phyloP scores from a whole-genome alignment of 306 rosid genomes.

The Pueraria montana region DNA sequence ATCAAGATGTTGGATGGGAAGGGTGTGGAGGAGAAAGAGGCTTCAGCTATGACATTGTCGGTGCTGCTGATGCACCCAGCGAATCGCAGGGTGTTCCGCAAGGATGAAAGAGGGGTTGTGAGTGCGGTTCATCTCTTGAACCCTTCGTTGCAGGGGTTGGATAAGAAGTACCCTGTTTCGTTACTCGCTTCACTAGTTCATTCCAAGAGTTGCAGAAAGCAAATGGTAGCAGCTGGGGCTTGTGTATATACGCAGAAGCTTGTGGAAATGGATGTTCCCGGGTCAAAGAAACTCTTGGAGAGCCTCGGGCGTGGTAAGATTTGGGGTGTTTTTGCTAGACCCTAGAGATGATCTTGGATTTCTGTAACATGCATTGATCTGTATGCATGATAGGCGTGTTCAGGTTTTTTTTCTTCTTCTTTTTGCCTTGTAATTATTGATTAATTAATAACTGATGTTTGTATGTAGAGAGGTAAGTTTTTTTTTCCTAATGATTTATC shows the following conservation, averaged over 20 bases:
- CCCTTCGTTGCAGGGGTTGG: conserved; percentile 73
- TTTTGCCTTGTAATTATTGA: conserved; percentile 44
- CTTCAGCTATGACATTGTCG: conserved; percentile 82
- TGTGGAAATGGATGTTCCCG: conserved; percentile 77
- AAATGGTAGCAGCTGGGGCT: conserved; percentile 86
- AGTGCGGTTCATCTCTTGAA: conserved; percentile 79
- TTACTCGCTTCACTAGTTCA: conserved; percentile 66
- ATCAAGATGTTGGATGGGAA: conserved; percentile 94
- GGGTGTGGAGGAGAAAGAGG: conserved; percentile 84
- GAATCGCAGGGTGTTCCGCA: conserved; percentile 70
- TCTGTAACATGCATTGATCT: conserved; percentile 51
- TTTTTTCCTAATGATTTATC: conserved; percentile 36
- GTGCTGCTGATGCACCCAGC: conserved; percentile 53
- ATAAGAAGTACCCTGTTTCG: conserved; percentile 84
- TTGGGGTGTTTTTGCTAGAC: conserved; percentile 91
- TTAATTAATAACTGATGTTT: conserved; percentile 46
- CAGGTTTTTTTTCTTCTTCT: conserved; percentile 28
- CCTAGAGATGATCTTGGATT: conserved; percentile 48
- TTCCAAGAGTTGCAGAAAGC: conserved; percentile 80
- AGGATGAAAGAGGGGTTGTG: conserved; percentile 75
- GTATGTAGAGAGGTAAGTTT: conserved; percentile 45
- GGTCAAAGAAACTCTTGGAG: conserved; percentile 85
- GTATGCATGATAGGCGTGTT: conserved; percentile 54
- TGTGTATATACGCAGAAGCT: conserved; percentile 72
- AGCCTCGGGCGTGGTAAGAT: conserved; percentile 88